Evolutionary conservation across 768 basidiomycete genomes (phyloP), one percentile per base, ranked within the genome.

Genomic region (Phlebiopsis flavidoalba): DNA sequence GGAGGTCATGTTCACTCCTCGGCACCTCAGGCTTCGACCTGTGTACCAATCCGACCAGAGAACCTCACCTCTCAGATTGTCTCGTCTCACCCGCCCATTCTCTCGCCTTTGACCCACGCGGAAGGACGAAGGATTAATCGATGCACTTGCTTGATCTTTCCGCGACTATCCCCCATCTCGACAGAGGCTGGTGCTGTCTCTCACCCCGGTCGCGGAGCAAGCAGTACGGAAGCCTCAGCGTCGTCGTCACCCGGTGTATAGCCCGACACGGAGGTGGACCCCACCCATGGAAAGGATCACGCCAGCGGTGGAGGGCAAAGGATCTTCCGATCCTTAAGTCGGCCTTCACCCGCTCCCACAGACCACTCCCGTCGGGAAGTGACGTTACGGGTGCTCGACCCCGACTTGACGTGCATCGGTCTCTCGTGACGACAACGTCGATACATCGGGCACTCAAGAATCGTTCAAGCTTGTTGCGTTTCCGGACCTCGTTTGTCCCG

Each of bases 391-490:
- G 72, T 90, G 11, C 79, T 92, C 5, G 72, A 80, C n/a, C 82
- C 88, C 33, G 88, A 89, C 66, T 79, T 92, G 35, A 83, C 87
- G 8, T 91, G 88, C 66, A 87, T 92, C 36, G 90, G 90, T 1
- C 76, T 91, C 26, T 83, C 83, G 45, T n/a, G 85, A 88, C 66
- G 85, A 87, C 63, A 76, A 78, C 51, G 81, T 84, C 36, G 86
- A 89, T 60, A 79, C 82, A 53, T 92, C n/a, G 90, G 90, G 81
- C 82, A 22, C 79, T 87, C 62, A 91, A 92, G 75, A n/a, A 81
- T 92, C 47, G 77, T 92, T n/a, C 62, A 89, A 90, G 73, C 79
- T 91, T 14, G 79, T 92, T 43, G 88, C 89, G 6, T 91, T 84
- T 70, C 87, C 88, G 0, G 88, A 90, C 61, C 79, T 91, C 57